phyloP scores from a whole-genome alignment of 2,329 filamentous ascomycete genomes.

The Beauveria brongniartii region DNA sequence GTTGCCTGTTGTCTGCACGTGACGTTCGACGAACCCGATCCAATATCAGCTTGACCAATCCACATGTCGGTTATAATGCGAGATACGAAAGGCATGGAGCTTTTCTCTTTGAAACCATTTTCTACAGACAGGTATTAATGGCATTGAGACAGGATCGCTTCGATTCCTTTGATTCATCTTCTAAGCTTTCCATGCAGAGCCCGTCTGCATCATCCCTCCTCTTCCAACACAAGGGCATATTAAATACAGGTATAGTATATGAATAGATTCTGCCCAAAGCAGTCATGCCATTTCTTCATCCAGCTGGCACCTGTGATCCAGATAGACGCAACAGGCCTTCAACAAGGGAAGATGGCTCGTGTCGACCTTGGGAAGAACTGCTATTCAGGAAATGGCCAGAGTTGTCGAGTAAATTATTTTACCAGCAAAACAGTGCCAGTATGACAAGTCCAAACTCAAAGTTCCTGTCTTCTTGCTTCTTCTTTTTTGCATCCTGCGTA shows the following conservation, averaged over 20 bases:
- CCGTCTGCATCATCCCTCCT: slow-evolving; percentile 1
- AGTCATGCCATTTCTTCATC: neutral
- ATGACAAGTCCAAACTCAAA: neutral
- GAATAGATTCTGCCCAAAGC: neutral
- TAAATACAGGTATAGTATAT: slow-evolving; percentile 8
- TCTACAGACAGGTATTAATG: no score
- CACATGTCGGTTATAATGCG: neutral
- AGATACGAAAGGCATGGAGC: neutral
- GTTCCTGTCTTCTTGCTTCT: slow-evolving; percentile 1
- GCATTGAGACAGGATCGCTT: neutral
- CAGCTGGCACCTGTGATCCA: neutral
- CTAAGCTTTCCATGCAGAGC: neutral
- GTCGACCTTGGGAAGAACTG: neutral
- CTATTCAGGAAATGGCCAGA: neutral
- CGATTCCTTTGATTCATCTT: neutral
- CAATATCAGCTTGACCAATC: no score
- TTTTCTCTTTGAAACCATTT: no score
- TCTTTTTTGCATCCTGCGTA: neutral
- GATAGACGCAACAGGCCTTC: neutral
- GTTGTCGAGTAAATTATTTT: neutral
- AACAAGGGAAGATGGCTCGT: neutral
- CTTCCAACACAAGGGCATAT: neutral
- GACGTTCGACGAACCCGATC: neutral
- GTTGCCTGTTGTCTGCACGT: neutral
- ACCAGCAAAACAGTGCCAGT: neutral